Evolutionary conservation across 2,329 filamentous ascomycete species (phyloP).

Genomic region (Emmonsiellopsis sp.): DNA sequence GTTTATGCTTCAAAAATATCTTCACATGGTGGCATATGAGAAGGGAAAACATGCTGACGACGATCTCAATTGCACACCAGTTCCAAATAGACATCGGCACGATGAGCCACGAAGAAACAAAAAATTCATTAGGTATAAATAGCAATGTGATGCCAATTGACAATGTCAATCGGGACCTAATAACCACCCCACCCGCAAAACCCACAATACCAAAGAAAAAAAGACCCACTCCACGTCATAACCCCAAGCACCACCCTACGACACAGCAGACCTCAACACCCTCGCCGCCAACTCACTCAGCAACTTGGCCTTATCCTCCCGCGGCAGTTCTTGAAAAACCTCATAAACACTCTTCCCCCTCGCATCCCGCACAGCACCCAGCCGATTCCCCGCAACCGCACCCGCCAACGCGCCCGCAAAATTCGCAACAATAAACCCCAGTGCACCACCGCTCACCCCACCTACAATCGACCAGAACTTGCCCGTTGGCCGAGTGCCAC

Average conservation of each 20-base stretch:
- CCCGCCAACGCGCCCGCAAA: conserved; percentile 82
- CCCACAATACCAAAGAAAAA: not conserved
- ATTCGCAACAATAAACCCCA: conserved; percentile 94
- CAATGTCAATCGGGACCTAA: not conserved
- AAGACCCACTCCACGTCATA: not conserved
- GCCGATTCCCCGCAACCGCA: conserved; percentile 79
- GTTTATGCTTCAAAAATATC: no score
- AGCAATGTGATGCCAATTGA: no score
- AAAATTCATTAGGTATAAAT: no score
- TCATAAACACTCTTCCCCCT: conserved; percentile 91
- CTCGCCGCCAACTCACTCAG: conserved; percentile 76
- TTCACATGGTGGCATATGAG: no score
- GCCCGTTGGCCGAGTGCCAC: conserved; percentile 44
- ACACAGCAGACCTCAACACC: conserved; percentile 50
- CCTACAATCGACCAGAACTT: conserved; percentile 81
- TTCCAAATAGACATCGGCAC: no score
- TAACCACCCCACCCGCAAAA: not conserved
- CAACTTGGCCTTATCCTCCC: conserved; percentile 68
- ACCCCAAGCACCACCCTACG: not conserved
- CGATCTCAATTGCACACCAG: no score
- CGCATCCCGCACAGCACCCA: conserved; percentile 83
- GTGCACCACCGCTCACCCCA: conserved; percentile 73
- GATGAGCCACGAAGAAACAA: no score
- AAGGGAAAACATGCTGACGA: no score
- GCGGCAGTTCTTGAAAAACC: conserved; percentile 80